These are phyloP conservation scores for Tympanopsis confertula DNA, from an alignment of 2,329 filamentous ascomycete genomes.

Conservation along the genomic window DNA sequence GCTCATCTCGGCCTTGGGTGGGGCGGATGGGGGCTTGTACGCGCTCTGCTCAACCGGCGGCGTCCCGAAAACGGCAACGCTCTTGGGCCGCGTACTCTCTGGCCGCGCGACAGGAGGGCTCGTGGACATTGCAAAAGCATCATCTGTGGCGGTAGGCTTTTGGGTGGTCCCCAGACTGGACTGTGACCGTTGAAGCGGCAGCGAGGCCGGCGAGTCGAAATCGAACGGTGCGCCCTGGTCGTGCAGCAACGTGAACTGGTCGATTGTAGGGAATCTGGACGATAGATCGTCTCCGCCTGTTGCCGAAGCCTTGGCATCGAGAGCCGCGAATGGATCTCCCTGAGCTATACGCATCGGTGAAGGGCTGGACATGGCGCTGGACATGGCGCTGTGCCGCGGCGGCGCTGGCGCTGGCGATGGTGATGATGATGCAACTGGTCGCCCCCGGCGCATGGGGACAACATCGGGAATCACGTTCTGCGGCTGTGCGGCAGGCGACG, in stretches of 20 bases:
- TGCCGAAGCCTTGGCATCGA: slow-evolving; percentile 56
- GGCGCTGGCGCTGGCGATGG: slow-evolving; percentile 10
- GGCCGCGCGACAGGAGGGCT: neutral
- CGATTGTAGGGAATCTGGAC: slow-evolving; percentile 74
- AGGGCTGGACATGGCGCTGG: slow-evolving; percentile 38
- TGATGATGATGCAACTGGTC: slow-evolving; percentile 40
- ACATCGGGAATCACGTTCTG: slow-evolving; percentile 74
- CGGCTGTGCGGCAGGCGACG: slow-evolving; percentile 56
- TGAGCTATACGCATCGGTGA: slow-evolving; percentile 60
- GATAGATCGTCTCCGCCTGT: slow-evolving; percentile 67
- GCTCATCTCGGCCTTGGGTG: slow-evolving; percentile 36
- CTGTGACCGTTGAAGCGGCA: slow-evolving; percentile 32
- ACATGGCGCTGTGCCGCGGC: slow-evolving; percentile 31
- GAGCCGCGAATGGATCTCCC: slow-evolving; percentile 79
- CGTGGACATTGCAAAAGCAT: slow-evolving; percentile 56
- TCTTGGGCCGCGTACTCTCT: slow-evolving; percentile 2
- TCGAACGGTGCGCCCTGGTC: slow-evolving; percentile 76
- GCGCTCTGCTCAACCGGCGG: slow-evolving; percentile 2
- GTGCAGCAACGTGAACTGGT: slow-evolving; percentile 84
- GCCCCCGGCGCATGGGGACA: slow-evolving; percentile 81
- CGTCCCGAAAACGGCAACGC: slow-evolving; percentile 1
- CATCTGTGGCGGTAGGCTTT: slow-evolving; percentile 70
- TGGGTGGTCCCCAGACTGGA: slow-evolving; percentile 60
- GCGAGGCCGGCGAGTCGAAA: slow-evolving; percentile 52
- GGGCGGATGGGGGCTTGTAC: slow-evolving; percentile 24